A percentile compares a stretch with the other conserved stretches of the same genome.
Conservation (phyloP, 1,284 basidiomycete species). For the Papiliotrema fonsecae region DNA sequence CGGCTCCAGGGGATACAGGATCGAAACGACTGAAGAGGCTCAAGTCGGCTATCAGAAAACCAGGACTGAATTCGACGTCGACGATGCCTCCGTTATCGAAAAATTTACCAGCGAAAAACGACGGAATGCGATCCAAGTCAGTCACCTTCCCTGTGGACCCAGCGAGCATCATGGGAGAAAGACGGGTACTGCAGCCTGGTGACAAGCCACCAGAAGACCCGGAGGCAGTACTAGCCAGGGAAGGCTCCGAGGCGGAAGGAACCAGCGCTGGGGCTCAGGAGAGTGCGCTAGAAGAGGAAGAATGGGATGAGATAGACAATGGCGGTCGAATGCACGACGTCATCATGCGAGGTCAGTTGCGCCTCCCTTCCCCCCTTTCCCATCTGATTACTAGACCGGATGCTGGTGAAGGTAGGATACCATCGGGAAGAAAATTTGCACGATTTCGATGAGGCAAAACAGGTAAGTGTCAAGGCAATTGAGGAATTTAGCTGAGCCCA, state of each 20-base stretch:
- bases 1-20: neutral
- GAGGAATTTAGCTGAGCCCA: slow-evolving; percentile 8
- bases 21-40: slow-evolving; percentile 14
- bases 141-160: slow-evolving; percentile 38
- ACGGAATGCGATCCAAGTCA: slow-evolving; percentile 19
- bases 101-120: too few species aligned
- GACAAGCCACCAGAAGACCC: slow-evolving; percentile 36
- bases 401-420: slow-evolving; percentile 42
- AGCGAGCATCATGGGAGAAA: slow-evolving; percentile 3
- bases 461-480: slow-evolving; percentile 18
- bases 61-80: slow-evolving; percentile 5
- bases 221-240: slow-evolving; percentile 30
- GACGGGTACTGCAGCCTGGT: slow-evolving; percentile 11
- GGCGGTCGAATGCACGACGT: slow-evolving; percentile 26
- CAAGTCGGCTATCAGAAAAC: slow-evolving; percentile 29
- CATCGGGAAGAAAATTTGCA: slow-evolving; percentile 30
- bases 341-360: slow-evolving; percentile 32
- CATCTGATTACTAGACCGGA: slow-evolving; percentile 37
- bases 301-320: slow-evolving; percentile 16
- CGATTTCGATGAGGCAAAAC: slow-evolving; percentile 32
- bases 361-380: neutral
- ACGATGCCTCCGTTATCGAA: neutral
- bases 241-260: slow-evolving; percentile 31
- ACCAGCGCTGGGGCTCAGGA: slow-evolving; percentile 38
- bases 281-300: slow-evolving; percentile 18